Percentiles rank a stretch among this genome's conserved stretches.
Conservation (phyloP, 768 basidiomycete genomes). For the Termitomyces bulborhizus region DNA sequence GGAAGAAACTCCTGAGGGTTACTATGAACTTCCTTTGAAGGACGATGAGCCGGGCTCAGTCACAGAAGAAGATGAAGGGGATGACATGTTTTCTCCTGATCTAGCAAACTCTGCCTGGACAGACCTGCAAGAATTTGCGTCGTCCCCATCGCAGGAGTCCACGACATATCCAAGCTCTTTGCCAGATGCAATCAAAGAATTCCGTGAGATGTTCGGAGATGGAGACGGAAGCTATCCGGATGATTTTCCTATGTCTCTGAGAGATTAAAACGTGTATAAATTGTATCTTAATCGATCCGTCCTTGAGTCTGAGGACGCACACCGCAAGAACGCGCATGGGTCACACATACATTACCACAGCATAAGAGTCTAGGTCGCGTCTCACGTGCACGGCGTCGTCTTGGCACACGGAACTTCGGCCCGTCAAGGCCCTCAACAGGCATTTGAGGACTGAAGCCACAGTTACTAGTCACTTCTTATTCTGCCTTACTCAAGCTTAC, state of each 20-base stretch:
- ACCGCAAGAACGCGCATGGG: background rate
- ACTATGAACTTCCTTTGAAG: slow-evolving; percentile 10
- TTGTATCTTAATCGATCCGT: background rate
- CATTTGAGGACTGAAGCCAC: no score
- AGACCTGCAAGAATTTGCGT: background rate
- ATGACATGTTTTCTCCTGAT: background rate
- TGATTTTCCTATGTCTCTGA: slow-evolving; percentile 33
- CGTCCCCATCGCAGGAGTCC: slow-evolving; percentile 2
- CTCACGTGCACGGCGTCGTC: background rate
- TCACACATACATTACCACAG: no score
- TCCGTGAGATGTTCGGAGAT: slow-evolving; percentile 37
- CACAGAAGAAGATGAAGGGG: slow-evolving; percentile 29
- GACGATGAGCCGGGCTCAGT: slow-evolving; percentile 16
- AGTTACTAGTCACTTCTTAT: background rate
- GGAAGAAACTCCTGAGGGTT: slow-evolving; percentile 7
- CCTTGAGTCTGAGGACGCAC: background rate
- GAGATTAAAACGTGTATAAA: slow-evolving; percentile 3
- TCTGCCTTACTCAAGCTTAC: background rate
- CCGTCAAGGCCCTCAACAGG: background rate
- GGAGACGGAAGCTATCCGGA: slow-evolving; percentile 34
- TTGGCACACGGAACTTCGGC: background rate
- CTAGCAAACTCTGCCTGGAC: background rate
- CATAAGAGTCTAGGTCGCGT: no score
- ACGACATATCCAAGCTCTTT: slow-evolving; percentile 20
- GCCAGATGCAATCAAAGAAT: slow-evolving; percentile 33